Percentiles rank a stretch among this genome's conserved stretches.
Conservation (phyloP, 2,329 filamentous ascomycete genomes). For the Diaporthe citriasiana region DNA sequence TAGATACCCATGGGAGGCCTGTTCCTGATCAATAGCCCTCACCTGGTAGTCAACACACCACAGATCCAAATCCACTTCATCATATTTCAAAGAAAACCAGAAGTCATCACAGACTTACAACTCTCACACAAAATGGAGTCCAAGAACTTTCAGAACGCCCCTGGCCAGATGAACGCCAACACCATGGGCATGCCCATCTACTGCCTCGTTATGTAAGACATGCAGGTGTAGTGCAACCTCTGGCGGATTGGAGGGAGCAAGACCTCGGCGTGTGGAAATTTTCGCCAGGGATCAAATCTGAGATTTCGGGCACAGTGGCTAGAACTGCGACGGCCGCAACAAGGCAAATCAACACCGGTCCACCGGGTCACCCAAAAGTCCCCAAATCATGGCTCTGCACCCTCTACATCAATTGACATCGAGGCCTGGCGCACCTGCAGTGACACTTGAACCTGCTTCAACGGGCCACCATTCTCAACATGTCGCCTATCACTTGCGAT, state of each 20-base stretch:
- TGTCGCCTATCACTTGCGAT: not conserved
- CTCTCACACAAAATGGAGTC: conserved; percentile 21
- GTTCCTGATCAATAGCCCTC: not conserved
- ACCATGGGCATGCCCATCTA: not conserved
- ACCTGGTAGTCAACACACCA: not conserved
- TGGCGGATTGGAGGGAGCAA: not conserved
- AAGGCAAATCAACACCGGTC: not conserved
- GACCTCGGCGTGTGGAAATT: too few relatives aligned
- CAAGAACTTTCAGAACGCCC: not conserved
- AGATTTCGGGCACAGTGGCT: not conserved
- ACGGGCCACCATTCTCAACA: conserved; percentile 3
- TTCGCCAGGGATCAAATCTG: not conserved
- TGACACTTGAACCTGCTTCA: not conserved
- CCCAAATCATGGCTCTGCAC: not conserved
- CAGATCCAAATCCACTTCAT: not conserved
- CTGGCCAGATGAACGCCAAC: not conserved
- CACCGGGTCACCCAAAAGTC: not conserved
- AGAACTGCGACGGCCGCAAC: not conserved
- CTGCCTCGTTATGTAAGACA: conserved; percentile 22
- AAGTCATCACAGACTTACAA: conserved; percentile 10
- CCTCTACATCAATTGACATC: not conserved
- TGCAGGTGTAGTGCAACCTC: not conserved
- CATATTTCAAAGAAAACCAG: not conserved
- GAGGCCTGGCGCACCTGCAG: not conserved
- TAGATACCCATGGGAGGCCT: not conserved